phyloP scores from a whole-genome alignment of 306 rosid genomes.

The Adenanthera pavonina region DNA sequence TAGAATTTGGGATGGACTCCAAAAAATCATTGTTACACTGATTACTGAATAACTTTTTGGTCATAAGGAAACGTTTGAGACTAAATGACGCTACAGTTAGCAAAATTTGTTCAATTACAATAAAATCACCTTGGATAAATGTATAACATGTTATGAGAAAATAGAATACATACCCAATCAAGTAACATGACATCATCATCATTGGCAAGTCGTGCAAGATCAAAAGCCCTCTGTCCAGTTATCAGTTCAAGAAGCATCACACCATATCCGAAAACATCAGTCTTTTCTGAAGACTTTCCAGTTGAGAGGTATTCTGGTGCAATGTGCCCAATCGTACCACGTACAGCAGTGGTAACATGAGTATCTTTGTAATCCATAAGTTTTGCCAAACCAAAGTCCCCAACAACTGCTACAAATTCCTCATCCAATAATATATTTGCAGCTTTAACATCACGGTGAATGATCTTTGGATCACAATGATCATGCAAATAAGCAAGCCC shows the following conservation, averaged over 20 bases:
- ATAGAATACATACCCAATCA: constrained; percentile 32
- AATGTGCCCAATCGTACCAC: constrained; percentile 37
- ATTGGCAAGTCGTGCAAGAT: constrained; percentile 26
- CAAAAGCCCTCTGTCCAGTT: constrained; percentile 30
- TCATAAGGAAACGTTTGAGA: neutral
- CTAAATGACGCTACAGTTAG: neutral
- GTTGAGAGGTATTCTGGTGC: constrained; percentile 41
- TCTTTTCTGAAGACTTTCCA: constrained; percentile 34
- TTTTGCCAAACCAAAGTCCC: constrained; percentile 40
- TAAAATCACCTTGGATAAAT: neutral
- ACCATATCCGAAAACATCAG: constrained; percentile 38
- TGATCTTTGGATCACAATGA: constrained; percentile 25
- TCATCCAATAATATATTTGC: constrained; percentile 38
- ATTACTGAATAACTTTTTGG: neutral
- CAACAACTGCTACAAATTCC: constrained; percentile 38
- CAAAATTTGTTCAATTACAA: neutral
- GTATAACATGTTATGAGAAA: neutral
- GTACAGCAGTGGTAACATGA: constrained; percentile 35
- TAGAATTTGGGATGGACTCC: neutral
- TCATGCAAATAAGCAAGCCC: constrained; percentile 44
- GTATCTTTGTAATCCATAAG: constrained; percentile 32
- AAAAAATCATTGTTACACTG: neutral
- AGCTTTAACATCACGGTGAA: constrained; percentile 39
- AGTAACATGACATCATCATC: constrained; percentile 37
- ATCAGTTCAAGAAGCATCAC: constrained; percentile 41